Conservation (phyloP, 306 rosid genomes). For the Corylus americana region DNA sequence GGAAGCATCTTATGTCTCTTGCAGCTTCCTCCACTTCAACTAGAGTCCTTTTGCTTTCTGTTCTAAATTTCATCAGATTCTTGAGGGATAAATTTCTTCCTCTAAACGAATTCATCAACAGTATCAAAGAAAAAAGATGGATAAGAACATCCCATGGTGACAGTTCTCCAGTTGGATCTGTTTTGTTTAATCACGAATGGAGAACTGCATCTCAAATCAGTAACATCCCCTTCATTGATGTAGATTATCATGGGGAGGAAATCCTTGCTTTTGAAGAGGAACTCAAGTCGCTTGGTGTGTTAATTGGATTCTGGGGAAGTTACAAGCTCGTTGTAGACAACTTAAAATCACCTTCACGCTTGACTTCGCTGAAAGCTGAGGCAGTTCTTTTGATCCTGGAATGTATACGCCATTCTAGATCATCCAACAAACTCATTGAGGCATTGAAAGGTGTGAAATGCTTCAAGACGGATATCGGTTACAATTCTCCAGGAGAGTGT, state of each 20-base stretch:
- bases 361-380: conserved; percentile 37
- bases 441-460: conserved; percentile 34
- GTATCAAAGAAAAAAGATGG: conserved; percentile 48
- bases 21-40: conserved; percentile 41
- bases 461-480: conserved; percentile 61
- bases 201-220: conserved; percentile 51
- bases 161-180: conserved; percentile 62
- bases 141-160: conserved; percentile 52
- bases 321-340: conserved; percentile 45
- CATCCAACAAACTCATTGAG: background rate
- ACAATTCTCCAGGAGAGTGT: background rate
- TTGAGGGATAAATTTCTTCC: conserved; percentile 33
- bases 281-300: conserved; percentile 67
- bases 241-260: conserved; percentile 47
- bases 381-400: conserved; percentile 49
- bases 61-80: conserved; percentile 55
- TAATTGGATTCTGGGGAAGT: conserved; percentile 34
- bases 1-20: conserved; percentile 59
- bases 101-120: conserved; percentile 32
- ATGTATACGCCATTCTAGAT: conserved; percentile 16
- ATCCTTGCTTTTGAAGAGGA: conserved; percentile 43
- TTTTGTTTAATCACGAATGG: conserved; percentile 55
- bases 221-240: conserved; percentile 63
- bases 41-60: conserved; percentile 36
- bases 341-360: conserved; percentile 44